Evolutionary conservation across 2,329 filamentous ascomycete genomes (phyloP).

Genomic region (Aspergillaceae sp.): DNA sequence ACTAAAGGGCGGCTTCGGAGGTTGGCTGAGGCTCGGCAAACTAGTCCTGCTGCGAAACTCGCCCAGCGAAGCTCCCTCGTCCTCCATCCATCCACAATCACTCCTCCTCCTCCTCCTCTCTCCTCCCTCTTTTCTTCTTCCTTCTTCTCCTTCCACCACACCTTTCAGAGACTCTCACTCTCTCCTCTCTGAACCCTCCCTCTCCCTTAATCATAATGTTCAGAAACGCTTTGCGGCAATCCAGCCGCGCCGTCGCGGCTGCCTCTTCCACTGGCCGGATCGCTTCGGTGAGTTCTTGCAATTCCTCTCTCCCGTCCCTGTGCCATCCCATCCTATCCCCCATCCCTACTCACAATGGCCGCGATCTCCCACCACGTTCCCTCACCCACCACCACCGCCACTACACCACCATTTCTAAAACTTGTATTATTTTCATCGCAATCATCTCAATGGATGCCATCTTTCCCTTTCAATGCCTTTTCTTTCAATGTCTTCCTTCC

Average conservation of each 20-base stretch:
- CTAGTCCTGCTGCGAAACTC: slow-evolving; percentile 32
- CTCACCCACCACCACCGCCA: not conserved
- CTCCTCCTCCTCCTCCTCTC: slow-evolving; percentile 22
- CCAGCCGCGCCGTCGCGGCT: slow-evolving; percentile 87
- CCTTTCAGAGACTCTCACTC: slow-evolving; percentile 29
- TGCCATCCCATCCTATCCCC: slow-evolving; percentile 3
- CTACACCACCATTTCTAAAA: no score
- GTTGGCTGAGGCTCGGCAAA: slow-evolving; percentile 27
- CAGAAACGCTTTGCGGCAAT: slow-evolving; percentile 96
- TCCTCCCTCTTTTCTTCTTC: slow-evolving; percentile 2
- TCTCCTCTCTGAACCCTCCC: slow-evolving; percentile 34
- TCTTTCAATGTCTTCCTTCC: not conserved
- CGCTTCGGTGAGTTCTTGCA: slow-evolving; percentile 69
- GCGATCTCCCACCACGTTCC: slow-evolving; percentile 14
- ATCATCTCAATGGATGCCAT: slow-evolving; percentile 23
- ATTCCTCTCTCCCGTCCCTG: slow-evolving; percentile 19
- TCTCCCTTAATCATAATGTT: slow-evolving; percentile 63
- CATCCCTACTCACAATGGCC: slow-evolving; percentile 35
- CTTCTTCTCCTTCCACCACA: slow-evolving; percentile 19
- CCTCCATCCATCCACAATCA: slow-evolving; percentile 36
- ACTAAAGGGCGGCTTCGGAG: slow-evolving; percentile 32
- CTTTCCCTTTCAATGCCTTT: slow-evolving; percentile 15
- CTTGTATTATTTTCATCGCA: slow-evolving; percentile 18
- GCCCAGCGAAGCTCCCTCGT: slow-evolving; percentile 25
- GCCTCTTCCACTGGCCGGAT: slow-evolving; percentile 87